These are phyloP conservation scores for Stagonosporopsis chrysanthemi DNA, from an alignment of 2,329 filamentous ascomycete genomes.

Conservation along the genomic window DNA sequence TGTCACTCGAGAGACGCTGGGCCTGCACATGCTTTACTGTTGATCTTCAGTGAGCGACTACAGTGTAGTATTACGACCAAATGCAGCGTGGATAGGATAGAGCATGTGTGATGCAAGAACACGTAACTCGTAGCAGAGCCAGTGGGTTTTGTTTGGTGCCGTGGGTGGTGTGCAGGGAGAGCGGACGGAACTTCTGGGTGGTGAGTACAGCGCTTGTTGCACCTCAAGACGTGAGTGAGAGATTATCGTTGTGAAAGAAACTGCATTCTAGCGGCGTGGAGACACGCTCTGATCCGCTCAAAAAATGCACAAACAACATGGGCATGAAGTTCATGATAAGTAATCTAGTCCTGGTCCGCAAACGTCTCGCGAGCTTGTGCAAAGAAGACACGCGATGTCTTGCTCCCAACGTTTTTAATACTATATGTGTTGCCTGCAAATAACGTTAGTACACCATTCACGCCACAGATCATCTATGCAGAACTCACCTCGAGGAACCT, in stretches of 20 bases:
- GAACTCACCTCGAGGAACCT: slow-evolving; percentile 87
- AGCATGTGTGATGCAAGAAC: too few relatives aligned
- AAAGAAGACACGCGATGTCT: slow-evolving; percentile 84
- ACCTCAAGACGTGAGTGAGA: neutral
- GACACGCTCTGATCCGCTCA: neutral
- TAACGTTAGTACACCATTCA: neutral
- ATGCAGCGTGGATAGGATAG: too few relatives aligned
- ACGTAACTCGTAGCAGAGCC: neutral
- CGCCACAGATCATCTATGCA: neutral
- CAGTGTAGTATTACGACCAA: too few relatives aligned
- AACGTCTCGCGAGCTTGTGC: slow-evolving; percentile 77
- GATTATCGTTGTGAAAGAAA: neutral
- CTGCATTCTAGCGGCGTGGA: neutral
- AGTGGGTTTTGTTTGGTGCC: too few relatives aligned
- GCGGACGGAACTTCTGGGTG: neutral
- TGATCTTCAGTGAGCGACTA: too few relatives aligned
- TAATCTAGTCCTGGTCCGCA: slow-evolving; percentile 23
- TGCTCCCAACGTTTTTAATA: slow-evolving; percentile 80
- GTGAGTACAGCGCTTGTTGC: neutral
- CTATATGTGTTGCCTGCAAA: slow-evolving; percentile 86
- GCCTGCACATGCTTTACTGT: too few relatives aligned
- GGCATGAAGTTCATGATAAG: neutral
- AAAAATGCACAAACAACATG: neutral
- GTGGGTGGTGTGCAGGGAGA: neutral
- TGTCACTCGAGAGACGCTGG: too few relatives aligned